These are phyloP conservation scores for Neonectria hederae DNA, from an alignment of 2,329 filamentous ascomycete genomes.

Conservation along the genomic window DNA sequence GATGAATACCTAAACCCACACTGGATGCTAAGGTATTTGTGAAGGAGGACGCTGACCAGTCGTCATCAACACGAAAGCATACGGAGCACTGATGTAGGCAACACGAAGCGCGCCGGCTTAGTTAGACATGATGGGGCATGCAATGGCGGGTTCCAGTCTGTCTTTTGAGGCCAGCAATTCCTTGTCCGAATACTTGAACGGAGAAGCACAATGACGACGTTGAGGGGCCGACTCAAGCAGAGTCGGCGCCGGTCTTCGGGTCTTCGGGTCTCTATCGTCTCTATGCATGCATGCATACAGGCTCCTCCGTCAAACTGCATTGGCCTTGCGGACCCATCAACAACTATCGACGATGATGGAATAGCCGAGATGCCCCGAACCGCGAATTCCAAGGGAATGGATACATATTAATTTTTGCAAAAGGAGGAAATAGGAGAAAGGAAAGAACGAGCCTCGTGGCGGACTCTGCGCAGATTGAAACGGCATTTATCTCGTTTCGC, in stretches of 20 bases:
- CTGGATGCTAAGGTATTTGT: not conserved
- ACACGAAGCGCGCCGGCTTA: not conserved
- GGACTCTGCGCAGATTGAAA: conserved; percentile 37
- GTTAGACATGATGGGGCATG: not conserved
- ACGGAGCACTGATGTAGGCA: conserved; percentile 19
- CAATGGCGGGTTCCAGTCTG: not conserved
- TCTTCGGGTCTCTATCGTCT: conserved; percentile 22
- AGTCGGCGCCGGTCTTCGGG: conserved; percentile 20
- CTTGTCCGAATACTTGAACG: not conserved
- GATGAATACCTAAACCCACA: no score
- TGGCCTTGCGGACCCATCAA: conserved; percentile 5
- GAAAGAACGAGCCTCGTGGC: conserved; percentile 35
- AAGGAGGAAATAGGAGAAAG: conserved; percentile 32
- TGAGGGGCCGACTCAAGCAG: conserved; percentile 21
- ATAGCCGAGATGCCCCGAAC: conserved; percentile 23
- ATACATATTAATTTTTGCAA: conserved; percentile 4
- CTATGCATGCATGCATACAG: conserved; percentile 9
- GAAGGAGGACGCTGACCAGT: conserved; percentile 35
- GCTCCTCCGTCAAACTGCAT: conserved; percentile 10
- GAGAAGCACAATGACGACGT: conserved; percentile 34
- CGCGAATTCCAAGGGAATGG: conserved; percentile 17
- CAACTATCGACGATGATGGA: not conserved
- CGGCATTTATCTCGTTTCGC: conserved; percentile 40
- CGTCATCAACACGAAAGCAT: conserved; percentile 37
- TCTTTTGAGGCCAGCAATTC: not conserved